Conservation (phyloP, 129 eudicot genomes). For the Artemisia annua region DNA sequence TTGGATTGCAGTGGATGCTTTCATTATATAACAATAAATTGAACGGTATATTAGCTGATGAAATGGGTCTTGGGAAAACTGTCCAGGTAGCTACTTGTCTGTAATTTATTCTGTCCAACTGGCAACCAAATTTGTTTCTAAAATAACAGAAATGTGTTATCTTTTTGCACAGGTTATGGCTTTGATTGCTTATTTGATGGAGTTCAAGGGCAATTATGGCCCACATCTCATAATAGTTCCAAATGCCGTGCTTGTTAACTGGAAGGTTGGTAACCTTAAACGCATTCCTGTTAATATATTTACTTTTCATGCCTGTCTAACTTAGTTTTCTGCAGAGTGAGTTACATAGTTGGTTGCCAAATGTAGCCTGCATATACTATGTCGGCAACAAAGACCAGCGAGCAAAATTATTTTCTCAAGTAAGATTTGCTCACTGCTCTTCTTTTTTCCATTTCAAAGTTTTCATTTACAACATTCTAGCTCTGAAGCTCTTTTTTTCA, state of each 20-base stretch:
- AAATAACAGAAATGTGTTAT: neutral
- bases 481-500: neutral
- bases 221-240: constrained; percentile 99
- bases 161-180: constrained; percentile 80
- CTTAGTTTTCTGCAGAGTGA: constrained; percentile 67
- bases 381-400: constrained; percentile 95
- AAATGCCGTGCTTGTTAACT: constrained; percentile 92
- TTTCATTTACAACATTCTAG: neutral
- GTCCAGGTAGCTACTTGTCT: constrained; percentile 65
- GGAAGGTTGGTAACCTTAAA: constrained; percentile 67
- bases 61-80: constrained; percentile 99
- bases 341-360: constrained; percentile 90
- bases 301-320: constrained; percentile 13
- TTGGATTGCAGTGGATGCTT: constrained; percentile 99
- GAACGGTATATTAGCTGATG: constrained; percentile 96
- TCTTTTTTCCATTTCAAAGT: neutral
- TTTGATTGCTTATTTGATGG: constrained; percentile 95
- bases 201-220: constrained; percentile 93
- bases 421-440: constrained; percentile 28
- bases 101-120: neutral
- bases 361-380: constrained; percentile 85
- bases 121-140: constrained; percentile 1
- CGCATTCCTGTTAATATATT: neutral
- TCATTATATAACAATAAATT: constrained; percentile 92
- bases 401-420: constrained; percentile 85